phyloP scores from a whole-genome alignment of 768 basidiomycete genomes.

The Leccinum imitatum region DNA sequence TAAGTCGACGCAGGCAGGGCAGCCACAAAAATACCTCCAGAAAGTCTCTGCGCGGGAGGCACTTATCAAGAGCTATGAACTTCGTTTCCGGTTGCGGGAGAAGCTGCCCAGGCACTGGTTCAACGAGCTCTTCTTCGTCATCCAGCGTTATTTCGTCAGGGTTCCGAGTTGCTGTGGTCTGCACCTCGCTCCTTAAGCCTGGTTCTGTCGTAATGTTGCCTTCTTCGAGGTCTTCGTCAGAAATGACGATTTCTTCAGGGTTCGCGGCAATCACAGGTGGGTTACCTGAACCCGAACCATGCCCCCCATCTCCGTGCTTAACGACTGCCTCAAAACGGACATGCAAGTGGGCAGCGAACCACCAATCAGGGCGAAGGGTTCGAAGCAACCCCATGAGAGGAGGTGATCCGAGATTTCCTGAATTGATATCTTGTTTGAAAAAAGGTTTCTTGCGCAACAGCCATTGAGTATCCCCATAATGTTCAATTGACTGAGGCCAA shows the following conservation, averaged over 20 bases:
- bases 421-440: conserved; percentile 67
- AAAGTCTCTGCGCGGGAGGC: conserved; percentile 71
- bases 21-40: conserved; percentile 58
- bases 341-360: conserved; percentile 94
- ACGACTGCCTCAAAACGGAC: conserved; percentile 78
- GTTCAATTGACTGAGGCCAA: conserved; percentile 88
- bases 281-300: neutral
- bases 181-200: conserved; percentile 35
- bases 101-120: conserved; percentile 33
- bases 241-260: conserved; percentile 43
- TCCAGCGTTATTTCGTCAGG: conserved; percentile 54
- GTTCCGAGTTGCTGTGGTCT: conserved; percentile 33
- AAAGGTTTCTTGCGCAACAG: conserved; percentile 78
- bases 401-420: conserved; percentile 77
- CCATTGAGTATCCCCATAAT: conserved; percentile 64
- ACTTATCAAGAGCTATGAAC: conserved; percentile 92
- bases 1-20: conserved; percentile 1
- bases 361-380: conserved; percentile 75
- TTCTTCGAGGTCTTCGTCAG: conserved; percentile 33
- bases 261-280: conserved; percentile 12
- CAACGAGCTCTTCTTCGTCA: conserved; percentile 46
- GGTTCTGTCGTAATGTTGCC: conserved; percentile 3
- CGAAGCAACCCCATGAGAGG: conserved; percentile 77
- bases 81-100: conserved; percentile 46
- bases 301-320: conserved; percentile 36